phyloP scores from a whole-genome alignment of 805 yeast genomes.

The Yamadazyma sp. region DNA sequence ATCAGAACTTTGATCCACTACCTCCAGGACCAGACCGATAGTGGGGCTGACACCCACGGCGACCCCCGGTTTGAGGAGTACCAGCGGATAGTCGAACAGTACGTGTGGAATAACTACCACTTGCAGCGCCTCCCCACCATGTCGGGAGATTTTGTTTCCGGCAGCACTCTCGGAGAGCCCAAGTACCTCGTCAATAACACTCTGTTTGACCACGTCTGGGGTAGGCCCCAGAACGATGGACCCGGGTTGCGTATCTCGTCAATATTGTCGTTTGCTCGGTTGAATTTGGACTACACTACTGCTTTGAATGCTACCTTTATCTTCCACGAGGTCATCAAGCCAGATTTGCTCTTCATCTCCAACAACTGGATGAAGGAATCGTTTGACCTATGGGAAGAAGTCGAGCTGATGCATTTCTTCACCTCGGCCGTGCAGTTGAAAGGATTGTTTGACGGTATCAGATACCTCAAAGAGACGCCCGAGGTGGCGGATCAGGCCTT shows the following conservation, averaged over 20 bases:
- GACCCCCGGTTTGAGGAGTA: conserved; percentile 10
- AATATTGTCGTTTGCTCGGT: conserved; percentile 52
- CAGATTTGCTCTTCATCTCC: conserved; percentile 67
- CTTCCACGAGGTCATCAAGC: conserved; percentile 55
- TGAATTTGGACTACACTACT: conserved; percentile 16
- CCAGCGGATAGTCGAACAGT: conserved; percentile 48
- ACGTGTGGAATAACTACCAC: conserved; percentile 54
- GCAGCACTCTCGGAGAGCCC: conserved; percentile 83
- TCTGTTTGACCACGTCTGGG: conserved; percentile 73
- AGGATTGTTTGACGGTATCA: conserved; percentile 58
- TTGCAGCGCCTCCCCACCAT: conserved; percentile 70
- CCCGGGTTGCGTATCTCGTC: conserved; percentile 81
- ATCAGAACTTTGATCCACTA: conserved; percentile 60
- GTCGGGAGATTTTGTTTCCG: conserved; percentile 42
- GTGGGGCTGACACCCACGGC: not conserved
- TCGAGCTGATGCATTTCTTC: conserved; percentile 72
- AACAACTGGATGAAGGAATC: conserved; percentile 61
- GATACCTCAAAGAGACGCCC: conserved; percentile 28
- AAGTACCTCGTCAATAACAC: conserved; percentile 70
- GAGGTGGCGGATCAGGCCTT: conserved; percentile 24
- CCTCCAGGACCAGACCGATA: conserved; percentile 39
- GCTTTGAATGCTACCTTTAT: conserved; percentile 30
- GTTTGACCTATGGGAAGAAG: conserved; percentile 96
- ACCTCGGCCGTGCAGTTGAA: conserved; percentile 73
- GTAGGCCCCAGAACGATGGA: conserved; percentile 95